Evolutionary conservation across 768 basidiomycete species (phyloP).

Genomic region (Suillus weaverae): DNA sequence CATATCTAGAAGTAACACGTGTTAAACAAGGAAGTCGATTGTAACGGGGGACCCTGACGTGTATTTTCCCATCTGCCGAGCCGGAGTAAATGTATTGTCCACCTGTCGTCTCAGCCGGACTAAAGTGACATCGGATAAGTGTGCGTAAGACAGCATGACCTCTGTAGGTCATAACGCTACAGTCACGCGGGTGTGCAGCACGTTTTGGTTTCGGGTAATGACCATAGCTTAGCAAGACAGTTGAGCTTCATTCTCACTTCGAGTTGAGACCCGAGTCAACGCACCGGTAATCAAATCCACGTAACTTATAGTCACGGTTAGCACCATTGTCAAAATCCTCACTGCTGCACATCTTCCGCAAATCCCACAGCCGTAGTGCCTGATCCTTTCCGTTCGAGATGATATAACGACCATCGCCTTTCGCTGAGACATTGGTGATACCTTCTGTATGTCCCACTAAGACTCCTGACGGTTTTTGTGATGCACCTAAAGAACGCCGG

Average conservation of each 20-base stretch:
- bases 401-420: conserved; percentile 94
- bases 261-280: conserved; percentile 16
- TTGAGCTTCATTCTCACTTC: conserved; percentile 13
- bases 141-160: conserved; percentile 91
- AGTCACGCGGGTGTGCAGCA: conserved; percentile 79
- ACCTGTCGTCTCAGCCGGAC: conserved; percentile 89
- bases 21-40: conserved; percentile 4
- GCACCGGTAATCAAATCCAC: conserved; percentile 82
- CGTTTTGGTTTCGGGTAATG: conserved; percentile 63
- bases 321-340: conserved; percentile 61
- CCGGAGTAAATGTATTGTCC: conserved; percentile 94
- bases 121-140: conserved; percentile 95
- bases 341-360: conserved; percentile 86
- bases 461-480: conserved; percentile 83
- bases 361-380: conserved; percentile 86
- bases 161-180: conserved; percentile 93
- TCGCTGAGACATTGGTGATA: conserved; percentile 91
- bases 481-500: conserved; percentile 46
- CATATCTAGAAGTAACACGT: conserved; percentile 63
- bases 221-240: conserved; percentile 46
- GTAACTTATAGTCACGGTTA: conserved; percentile 52
- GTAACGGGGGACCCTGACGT: conserved; percentile 48
- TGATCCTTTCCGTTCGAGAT: conserved; percentile 98
- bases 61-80: conserved; percentile 80
- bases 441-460: conserved; percentile 96